Conservation (phyloP, 257 asterid genomes). For the Knoxia roxburghii region DNA sequence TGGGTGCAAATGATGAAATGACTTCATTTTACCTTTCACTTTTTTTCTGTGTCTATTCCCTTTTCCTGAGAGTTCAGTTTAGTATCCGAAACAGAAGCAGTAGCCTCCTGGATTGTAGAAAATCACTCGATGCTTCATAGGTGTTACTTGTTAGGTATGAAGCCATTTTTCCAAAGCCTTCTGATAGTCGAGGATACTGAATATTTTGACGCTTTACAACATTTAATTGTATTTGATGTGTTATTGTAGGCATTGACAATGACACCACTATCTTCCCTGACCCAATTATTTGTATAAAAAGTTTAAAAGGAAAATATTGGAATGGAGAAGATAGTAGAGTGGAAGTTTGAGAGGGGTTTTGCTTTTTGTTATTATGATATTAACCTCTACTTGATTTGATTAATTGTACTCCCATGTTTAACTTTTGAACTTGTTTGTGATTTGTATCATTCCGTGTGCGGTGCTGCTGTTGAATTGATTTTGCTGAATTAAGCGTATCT, state of each 20-base stretch:
- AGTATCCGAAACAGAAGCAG: not conserved
- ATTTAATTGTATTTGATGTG: not conserved
- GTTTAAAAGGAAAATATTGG: not conserved
- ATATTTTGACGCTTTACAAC: not conserved
- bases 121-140: not conserved
- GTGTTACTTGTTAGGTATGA: slow-evolving; percentile 1
- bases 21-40: slow-evolving; percentile 12
- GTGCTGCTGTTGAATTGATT: too few species aligned
- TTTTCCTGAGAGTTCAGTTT: not conserved
- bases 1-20: slow-evolving; percentile 16
- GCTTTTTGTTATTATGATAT: not conserved
- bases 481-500: too few species aligned
- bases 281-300: not conserved
- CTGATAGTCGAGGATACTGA: not conserved
- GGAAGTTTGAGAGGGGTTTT: not conserved
- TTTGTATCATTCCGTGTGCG: too few species aligned
- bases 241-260: not conserved
- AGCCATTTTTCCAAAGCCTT: slow-evolving; percentile 12
- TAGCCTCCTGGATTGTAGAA: slow-evolving; percentile 9
- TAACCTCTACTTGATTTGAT: not conserved
- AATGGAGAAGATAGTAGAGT: not conserved
- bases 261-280: not conserved
- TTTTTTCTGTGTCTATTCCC: slow-evolving; percentile 4
- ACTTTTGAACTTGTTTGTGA: too few species aligned
- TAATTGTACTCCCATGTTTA: not conserved